These are phyloP conservation scores for Rhodotorula taiwanensis DNA, from an alignment of 768 basidiomycete genomes.

Conservation along the genomic window DNA sequence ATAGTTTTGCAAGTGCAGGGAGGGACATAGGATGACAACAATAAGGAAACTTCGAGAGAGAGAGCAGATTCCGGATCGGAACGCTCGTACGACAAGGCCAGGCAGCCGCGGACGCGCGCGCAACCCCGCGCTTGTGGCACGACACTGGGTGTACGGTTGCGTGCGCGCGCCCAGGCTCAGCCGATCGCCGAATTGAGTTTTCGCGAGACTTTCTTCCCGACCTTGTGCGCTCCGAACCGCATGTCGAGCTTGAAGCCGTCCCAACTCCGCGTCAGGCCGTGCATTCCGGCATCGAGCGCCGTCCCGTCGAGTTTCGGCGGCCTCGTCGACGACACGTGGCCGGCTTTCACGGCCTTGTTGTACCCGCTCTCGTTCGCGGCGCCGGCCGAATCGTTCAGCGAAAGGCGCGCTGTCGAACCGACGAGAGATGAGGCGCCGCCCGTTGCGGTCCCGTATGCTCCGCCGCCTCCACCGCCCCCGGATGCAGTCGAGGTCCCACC, in stretches of 20 bases:
- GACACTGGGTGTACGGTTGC: too few species aligned
- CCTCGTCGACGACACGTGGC: slow-evolving; percentile 10
- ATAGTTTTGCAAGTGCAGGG: too few species aligned
- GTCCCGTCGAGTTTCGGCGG: slow-evolving; percentile 23
- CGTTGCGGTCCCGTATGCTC: too few species aligned
- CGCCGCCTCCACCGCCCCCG: neutral
- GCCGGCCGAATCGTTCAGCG: neutral
- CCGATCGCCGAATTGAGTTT: slow-evolving; percentile 10
- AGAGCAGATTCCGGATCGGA: too few species aligned
- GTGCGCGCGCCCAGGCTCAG: too few species aligned
- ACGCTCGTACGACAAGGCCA: too few species aligned
- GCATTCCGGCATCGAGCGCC: slow-evolving; percentile 30
- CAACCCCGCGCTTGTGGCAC: too few species aligned
- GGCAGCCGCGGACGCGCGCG: too few species aligned
- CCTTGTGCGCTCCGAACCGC: slow-evolving; percentile 25
- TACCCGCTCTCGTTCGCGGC: slow-evolving; percentile 22
- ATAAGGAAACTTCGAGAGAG: too few species aligned
- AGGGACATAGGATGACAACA: too few species aligned
- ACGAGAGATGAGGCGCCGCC: slow-evolving; percentile 11
- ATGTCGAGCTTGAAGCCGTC: slow-evolving; percentile 37
- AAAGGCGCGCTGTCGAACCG: slow-evolving; percentile 21
- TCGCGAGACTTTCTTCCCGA: slow-evolving; percentile 23
- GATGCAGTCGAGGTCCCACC: neutral
- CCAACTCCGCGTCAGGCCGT: slow-evolving; percentile 34
- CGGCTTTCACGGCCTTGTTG: slow-evolving; percentile 22